Evolutionary conservation across 805 yeast species (phyloP).

Genomic region (Blastobotrys muscicola): DNA sequence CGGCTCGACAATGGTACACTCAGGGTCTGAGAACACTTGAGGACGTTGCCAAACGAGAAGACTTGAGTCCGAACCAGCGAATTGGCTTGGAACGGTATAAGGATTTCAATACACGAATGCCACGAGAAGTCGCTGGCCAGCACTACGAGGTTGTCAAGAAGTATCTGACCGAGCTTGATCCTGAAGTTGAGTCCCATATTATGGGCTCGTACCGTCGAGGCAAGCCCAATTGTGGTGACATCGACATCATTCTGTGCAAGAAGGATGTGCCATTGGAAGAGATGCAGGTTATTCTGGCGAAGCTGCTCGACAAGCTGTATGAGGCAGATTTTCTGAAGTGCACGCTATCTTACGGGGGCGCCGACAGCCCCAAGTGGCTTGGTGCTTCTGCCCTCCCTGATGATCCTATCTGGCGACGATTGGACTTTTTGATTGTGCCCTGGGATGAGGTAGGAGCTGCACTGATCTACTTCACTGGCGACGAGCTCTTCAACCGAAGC

Average conservation of each 20-base stretch:
- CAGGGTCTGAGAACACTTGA: conserved; percentile 33
- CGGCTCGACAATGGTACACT: conserved; percentile 34
- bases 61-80: conserved; percentile 25
- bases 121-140: conserved; percentile 35
- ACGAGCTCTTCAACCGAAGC: conserved; percentile 41
- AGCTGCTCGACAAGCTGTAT: conserved; percentile 20
- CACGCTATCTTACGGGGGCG: conserved; percentile 21
- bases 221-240: conserved; percentile 38
- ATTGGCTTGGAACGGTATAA: conserved; percentile 39
- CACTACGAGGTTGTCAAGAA: conserved; percentile 31
- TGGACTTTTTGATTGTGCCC: conserved; percentile 43
- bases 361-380: conserved; percentile 23
- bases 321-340: conserved; percentile 30
- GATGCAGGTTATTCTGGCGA: conserved; percentile 16
- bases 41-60: conserved; percentile 27
- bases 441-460: conserved; percentile 39
- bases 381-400: conserved; percentile 27
- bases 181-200: conserved; percentile 28
- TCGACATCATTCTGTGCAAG: conserved; percentile 41
- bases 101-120: conserved; percentile 39
- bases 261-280: conserved; percentile 23
- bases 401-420: conserved; percentile 36
- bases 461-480: conserved; percentile 46
- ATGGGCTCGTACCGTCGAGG: conserved; percentile 50
- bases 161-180: conserved; percentile 27